These are phyloP conservation scores for Claviceps purpurea DNA, from an alignment of 2,329 filamentous ascomycete species.

Conservation along the genomic window DNA sequence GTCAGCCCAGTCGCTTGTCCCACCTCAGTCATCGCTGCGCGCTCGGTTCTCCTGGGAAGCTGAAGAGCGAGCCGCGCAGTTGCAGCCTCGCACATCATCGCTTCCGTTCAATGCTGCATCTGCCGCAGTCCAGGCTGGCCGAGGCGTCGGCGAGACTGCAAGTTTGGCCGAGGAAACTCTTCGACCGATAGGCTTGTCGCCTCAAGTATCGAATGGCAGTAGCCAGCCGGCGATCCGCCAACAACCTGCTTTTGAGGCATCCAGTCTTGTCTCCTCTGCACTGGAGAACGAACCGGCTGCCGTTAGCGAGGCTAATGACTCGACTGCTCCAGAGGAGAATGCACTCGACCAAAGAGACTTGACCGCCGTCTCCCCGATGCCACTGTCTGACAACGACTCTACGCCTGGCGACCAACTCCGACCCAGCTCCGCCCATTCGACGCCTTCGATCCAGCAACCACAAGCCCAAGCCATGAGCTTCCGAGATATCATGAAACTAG, in stretches of 20 bases:
- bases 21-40: slow-evolving; percentile 8
- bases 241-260: slow-evolving; percentile 22
- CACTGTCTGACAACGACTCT: slow-evolving; percentile 27
- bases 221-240: neutral
- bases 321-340: slow-evolving; percentile 34
- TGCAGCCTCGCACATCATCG: neutral
- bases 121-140: neutral
- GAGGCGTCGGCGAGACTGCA: neutral
- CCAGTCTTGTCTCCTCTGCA: slow-evolving; percentile 29
- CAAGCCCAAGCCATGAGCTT: slow-evolving; percentile 40
- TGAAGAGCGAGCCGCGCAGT: slow-evolving; percentile 18
- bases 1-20: slow-evolving; percentile 1
- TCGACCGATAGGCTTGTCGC: neutral
- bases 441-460: slow-evolving; percentile 7
- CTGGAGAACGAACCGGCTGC: slow-evolving; percentile 17
- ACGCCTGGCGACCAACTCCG: slow-evolving; percentile 8
- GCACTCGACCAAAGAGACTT: slow-evolving; percentile 21
- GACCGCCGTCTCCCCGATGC: slow-evolving; percentile 21
- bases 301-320: slow-evolving; percentile 13
- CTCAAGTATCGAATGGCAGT: neutral
- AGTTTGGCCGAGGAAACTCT: neutral
- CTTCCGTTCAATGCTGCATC: neutral
- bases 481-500: slow-evolving; percentile 63
- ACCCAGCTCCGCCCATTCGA: neutral
- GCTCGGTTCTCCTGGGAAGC: slow-evolving; percentile 27